Conservation (phyloP, 2,329 filamentous ascomycete genomes). For the Ophiostoma tasmaniense region DNA sequence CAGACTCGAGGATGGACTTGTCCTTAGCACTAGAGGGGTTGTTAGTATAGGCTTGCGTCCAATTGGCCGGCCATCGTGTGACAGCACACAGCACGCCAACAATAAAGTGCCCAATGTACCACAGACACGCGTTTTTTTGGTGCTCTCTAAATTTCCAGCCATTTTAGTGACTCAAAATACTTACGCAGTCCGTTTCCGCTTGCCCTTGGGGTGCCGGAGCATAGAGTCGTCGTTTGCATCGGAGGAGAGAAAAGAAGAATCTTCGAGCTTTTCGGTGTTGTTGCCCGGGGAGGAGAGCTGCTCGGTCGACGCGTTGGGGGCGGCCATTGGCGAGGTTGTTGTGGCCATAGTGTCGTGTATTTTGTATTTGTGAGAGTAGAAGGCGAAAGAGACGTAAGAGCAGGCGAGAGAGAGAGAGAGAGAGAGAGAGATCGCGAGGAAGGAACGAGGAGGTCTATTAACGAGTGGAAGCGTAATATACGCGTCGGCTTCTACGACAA, state of each 20-base stretch:
- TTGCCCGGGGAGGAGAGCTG: slow-evolving; percentile 16
- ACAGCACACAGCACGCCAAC: not conserved
- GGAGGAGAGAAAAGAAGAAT: slow-evolving; percentile 16
- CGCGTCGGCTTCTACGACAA: slow-evolving; percentile 10
- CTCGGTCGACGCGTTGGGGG: slow-evolving; percentile 13
- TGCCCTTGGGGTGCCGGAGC: slow-evolving; percentile 46
- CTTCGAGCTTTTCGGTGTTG: slow-evolving; percentile 16
- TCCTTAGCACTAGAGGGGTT: slow-evolving; percentile 61
- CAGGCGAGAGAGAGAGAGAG: not conserved
- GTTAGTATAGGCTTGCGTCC: not conserved
- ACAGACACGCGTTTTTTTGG: slow-evolving; percentile 8
- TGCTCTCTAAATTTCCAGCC: not conserved
- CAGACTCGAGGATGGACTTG: slow-evolving; percentile 77
- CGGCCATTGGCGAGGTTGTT: slow-evolving; percentile 12
- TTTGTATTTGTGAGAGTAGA: not conserved
- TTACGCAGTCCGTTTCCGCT: slow-evolving; percentile 57
- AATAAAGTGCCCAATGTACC: not conserved
- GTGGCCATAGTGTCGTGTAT: slow-evolving; percentile 17
- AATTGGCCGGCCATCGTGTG: not conserved
- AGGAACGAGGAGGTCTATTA: not conserved
- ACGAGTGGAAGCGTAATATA: slow-evolving; percentile 15
- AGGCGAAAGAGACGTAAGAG: not conserved
- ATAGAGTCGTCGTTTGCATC: slow-evolving; percentile 16
- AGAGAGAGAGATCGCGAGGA: not conserved
- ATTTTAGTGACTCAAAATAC: slow-evolving; percentile 23